phyloP scores from a whole-genome alignment of 768 basidiomycete species.

The Filobasidium floriforme region DNA sequence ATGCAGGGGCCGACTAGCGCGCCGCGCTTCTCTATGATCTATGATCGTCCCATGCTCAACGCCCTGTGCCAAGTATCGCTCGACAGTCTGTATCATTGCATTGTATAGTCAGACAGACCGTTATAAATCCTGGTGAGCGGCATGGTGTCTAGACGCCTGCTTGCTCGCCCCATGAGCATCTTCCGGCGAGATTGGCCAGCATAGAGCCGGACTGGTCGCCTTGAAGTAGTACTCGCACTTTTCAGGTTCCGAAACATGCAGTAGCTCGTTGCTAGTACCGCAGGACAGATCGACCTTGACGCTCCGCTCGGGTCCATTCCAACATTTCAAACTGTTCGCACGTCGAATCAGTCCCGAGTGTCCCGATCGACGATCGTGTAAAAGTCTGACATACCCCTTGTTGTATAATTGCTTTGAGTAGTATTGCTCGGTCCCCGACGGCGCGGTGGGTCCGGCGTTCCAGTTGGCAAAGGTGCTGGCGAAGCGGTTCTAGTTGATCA shows the following conservation, averaged over 20 bases:
- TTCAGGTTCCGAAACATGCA: slow-evolving; percentile 76
- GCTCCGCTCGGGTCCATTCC: slow-evolving; percentile 90
- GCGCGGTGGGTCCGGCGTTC: slow-evolving; percentile 58
- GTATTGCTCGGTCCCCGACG: slow-evolving; percentile 56
- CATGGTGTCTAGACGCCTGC: too few species aligned
- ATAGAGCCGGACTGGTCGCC: slow-evolving; percentile 76
- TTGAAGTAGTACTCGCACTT: slow-evolving; percentile 92
- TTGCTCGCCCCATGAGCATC: too few species aligned
- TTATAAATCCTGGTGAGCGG: too few species aligned
- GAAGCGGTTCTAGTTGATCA: not conserved
- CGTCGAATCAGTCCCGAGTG: not conserved
- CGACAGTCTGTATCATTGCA: too few species aligned
- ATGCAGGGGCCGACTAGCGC: too few species aligned
- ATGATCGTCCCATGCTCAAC: too few species aligned
- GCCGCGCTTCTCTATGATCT: too few species aligned
- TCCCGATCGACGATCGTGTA: not conserved
- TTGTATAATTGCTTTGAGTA: slow-evolving; percentile 77
- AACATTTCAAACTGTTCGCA: slow-evolving; percentile 70
- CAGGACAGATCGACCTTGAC: slow-evolving; percentile 73
- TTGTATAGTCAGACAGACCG: too few species aligned
- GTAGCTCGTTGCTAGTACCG: slow-evolving; percentile 72
- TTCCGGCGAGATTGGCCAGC: slow-evolving; percentile 41
- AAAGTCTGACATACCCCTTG: slow-evolving; percentile 33
- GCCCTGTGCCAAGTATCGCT: too few species aligned
- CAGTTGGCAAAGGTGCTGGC: slow-evolving; percentile 60